Conservation (phyloP, 1,284 basidiomycete species). For the Microbotryum saponariae region DNA sequence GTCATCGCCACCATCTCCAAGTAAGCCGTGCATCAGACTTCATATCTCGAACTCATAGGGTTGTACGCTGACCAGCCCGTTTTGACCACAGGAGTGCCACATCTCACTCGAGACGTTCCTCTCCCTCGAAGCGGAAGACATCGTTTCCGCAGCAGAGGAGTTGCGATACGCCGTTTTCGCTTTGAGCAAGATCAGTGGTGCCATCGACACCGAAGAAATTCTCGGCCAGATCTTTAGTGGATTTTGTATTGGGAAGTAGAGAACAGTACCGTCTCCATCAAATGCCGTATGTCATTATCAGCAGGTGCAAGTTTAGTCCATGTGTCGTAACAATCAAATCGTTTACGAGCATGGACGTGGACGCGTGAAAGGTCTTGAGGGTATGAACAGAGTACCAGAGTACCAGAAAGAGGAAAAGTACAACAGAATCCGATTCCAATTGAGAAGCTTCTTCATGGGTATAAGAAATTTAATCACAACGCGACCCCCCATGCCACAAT, state of each 20-base stretch:
- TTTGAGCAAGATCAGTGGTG: slow-evolving; percentile 69
- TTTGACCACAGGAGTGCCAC: slow-evolving; percentile 46
- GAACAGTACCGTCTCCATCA: background rate
- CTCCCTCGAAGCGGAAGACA: slow-evolving; percentile 45
- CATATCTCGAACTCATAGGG: background rate
- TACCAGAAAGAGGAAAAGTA: too few relatives aligned
- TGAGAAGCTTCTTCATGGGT: too few relatives aligned
- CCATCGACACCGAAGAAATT: slow-evolving; percentile 66
- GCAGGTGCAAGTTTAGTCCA: too few relatives aligned
- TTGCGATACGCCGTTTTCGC: slow-evolving; percentile 71
- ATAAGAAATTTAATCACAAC: too few relatives aligned
- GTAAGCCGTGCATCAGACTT: background rate
- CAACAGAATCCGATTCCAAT: too few relatives aligned
- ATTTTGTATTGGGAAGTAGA: slow-evolving; percentile 64
- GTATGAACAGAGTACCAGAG: too few relatives aligned
- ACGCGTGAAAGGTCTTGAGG: too few relatives aligned
- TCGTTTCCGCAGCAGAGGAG: slow-evolving; percentile 75
- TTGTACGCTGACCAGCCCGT: too few relatives aligned
- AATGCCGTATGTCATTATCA: background rate
- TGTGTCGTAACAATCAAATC: background rate
- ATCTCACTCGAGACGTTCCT: slow-evolving; percentile 61
- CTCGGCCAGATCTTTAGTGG: slow-evolving; percentile 70
- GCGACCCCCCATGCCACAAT: too few relatives aligned
- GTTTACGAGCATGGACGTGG: background rate
- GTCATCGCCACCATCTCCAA: slow-evolving; percentile 68